These are phyloP conservation scores for Entomortierella chlamydospora DNA, from an alignment of 192 early-diverging fungal species.

Conservation along the genomic window DNA sequence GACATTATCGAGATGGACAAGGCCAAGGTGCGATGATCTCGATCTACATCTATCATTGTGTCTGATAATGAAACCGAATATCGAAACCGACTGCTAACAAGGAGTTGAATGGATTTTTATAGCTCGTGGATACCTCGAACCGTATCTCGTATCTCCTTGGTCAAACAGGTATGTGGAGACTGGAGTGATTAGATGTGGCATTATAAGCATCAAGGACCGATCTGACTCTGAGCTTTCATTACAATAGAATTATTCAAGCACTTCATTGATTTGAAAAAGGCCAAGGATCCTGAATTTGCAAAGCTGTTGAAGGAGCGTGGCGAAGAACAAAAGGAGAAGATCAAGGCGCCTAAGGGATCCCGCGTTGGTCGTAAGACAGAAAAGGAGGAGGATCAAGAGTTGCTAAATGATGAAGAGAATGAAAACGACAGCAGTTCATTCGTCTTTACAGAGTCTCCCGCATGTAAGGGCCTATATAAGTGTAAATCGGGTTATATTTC, in stretches of 20 bases:
- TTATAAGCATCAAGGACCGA: neutral
- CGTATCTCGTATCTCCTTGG: conserved; percentile 52
- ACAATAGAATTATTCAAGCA: conserved; percentile 68
- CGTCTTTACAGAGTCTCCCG: conserved; percentile 91
- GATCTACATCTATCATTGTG: too few species aligned
- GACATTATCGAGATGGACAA: conserved; percentile 48
- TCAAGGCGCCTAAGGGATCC: conserved; percentile 63
- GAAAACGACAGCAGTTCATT: conserved; percentile 62
- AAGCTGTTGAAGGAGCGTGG: conserved; percentile 62
- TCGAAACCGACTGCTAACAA: neutral
- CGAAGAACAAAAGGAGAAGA: conserved; percentile 43
- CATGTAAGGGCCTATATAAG: conserved; percentile 62
- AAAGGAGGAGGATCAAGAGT: conserved; percentile 96
- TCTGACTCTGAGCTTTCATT: neutral
- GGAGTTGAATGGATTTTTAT: neutral
- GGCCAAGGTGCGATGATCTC: conserved; percentile 28
- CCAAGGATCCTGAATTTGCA: conserved; percentile 67
- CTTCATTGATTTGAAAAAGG: conserved; percentile 69
- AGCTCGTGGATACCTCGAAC: conserved; percentile 50
- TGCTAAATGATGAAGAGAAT: conserved; percentile 84
- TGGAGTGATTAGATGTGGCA: neutral
- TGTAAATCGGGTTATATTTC: neutral
- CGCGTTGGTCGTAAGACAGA: conserved; percentile 94
- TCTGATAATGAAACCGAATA: too few species aligned
- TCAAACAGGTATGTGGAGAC: conserved; percentile 33